A percentile compares a stretch with the other conserved stretches of the same genome.
These are phyloP conservation scores for Dioscorea zingiberensis DNA, from an alignment of 106 monocot genomes.

Conservation along the genomic window DNA sequence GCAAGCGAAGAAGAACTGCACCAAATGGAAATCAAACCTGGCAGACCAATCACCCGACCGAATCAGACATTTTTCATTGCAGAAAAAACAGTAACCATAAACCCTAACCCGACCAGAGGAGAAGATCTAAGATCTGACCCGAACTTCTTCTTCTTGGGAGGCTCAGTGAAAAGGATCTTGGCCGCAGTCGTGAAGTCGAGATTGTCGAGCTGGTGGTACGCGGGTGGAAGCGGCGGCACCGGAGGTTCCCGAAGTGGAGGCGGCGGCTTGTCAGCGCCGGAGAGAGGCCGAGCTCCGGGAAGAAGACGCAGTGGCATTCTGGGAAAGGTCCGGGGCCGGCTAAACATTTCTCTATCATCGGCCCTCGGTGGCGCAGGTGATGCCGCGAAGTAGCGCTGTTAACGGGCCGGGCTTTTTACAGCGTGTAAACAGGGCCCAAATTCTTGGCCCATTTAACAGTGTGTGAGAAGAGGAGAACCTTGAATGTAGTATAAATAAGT, in stretches of 20 bases:
- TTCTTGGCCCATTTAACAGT: no score
- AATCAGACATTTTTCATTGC: neutral
- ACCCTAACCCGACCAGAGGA: neutral
- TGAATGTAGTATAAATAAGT: no score
- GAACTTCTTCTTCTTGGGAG: slow-evolving; percentile 69
- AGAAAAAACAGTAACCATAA: slow-evolving; percentile 1
- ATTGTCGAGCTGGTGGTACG: slow-evolving; percentile 44
- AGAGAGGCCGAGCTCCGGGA: neutral
- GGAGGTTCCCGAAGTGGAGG: neutral
- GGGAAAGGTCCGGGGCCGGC: neutral
- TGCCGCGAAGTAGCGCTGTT: no score
- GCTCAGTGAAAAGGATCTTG: slow-evolving; percentile 59
- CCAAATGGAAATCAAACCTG: slow-evolving; percentile 82
- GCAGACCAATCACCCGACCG: neutral
- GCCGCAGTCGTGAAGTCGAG: slow-evolving; percentile 64
- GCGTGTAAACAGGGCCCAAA: no score
- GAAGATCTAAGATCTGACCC: slow-evolving; percentile 24
- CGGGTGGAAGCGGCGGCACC: slow-evolving; percentile 28
- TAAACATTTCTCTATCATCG: neutral
- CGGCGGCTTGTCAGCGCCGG: neutral
- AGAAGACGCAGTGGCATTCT: neutral
- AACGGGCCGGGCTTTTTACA: no score
- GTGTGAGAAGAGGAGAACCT: no score
- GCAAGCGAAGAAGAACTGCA: slow-evolving; percentile 80
- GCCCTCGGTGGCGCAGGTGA: neutral